Conservation (phyloP, 345 rosid species). For the Isatis tinctoria region DNA sequence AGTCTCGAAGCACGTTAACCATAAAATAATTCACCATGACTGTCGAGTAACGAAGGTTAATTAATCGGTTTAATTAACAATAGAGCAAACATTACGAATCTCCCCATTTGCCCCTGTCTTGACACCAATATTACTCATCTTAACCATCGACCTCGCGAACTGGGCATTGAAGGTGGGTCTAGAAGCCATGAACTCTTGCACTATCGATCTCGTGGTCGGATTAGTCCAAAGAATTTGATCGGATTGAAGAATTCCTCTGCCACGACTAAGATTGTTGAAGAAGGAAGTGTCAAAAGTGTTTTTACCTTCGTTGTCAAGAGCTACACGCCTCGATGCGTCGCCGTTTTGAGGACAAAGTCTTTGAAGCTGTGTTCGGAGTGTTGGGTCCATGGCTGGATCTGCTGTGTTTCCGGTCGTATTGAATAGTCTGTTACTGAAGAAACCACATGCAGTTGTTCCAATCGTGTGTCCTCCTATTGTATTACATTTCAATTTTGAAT, state of each 20-base stretch:
- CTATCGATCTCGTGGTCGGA: constrained; percentile 22
- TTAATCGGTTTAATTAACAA: constrained; percentile 25
- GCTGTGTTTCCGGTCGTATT: constrained; percentile 29
- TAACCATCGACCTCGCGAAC: constrained; percentile 56
- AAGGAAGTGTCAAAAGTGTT: constrained; percentile 39
- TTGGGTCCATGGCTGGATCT: constrained; percentile 37
- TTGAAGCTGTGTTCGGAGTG: constrained; percentile 34
- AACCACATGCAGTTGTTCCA: constrained; percentile 43
- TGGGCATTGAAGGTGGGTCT: constrained; percentile 37
- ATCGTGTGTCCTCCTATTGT: constrained; percentile 56
- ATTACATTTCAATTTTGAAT: too few species aligned
- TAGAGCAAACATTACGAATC: constrained; percentile 33
- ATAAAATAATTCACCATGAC: too few species aligned
- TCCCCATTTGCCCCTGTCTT: constrained; percentile 7
- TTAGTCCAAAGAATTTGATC: constrained; percentile 39
- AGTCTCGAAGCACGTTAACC: too few species aligned
- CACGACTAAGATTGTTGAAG: constrained; percentile 39
- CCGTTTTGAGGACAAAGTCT: constrained; percentile 38
- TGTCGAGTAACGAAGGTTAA: too few species aligned
- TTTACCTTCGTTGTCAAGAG: constrained; percentile 36
- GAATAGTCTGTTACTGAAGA: constrained; percentile 36
- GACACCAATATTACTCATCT: constrained; percentile 33
- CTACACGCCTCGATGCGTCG: constrained; percentile 30
- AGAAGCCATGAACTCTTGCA: constrained; percentile 33
- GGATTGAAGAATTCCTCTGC: constrained; percentile 39